A percentile compares a stretch with the other conserved stretches of the same genome.
phyloP scores from a whole-genome alignment of 345 rosid species.

The Citrus australasica region DNA sequence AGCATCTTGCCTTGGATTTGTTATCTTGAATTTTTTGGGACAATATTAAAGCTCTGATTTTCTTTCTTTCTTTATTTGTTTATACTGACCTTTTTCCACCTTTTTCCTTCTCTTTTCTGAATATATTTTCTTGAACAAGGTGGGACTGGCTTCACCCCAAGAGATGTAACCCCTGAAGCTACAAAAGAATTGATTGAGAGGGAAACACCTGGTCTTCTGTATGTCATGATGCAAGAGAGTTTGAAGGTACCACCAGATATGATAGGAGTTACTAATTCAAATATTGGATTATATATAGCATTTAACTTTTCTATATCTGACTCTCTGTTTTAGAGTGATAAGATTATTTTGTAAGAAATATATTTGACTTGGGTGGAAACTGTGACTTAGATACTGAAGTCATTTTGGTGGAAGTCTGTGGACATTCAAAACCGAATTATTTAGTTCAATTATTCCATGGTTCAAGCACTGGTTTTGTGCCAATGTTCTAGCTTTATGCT shows the following conservation, averaged over 20 bases:
- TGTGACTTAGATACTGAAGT: not conserved
- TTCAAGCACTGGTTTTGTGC: not conserved
- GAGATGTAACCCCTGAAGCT: constrained; percentile 98
- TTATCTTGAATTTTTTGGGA: not conserved
- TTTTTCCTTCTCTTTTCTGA: not conserved
- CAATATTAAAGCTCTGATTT: not conserved
- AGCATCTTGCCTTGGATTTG: constrained; percentile 10
- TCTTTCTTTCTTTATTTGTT: not conserved
- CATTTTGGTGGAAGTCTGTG: not conserved
- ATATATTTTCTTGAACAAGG: constrained; percentile 40
- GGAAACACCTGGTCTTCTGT: constrained; percentile 87
- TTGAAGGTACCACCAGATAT: constrained; percentile 53
- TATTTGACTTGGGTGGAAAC: not conserved
- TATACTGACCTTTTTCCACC: not conserved
- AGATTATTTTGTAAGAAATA: not conserved
- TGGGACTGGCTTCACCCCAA: constrained; percentile 92
- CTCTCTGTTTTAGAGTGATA: not conserved
- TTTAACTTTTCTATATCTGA: not conserved
- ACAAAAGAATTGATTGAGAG: constrained; percentile 77
- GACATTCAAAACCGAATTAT: not conserved
- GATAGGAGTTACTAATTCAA: not conserved
- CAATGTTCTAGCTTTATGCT: not conserved
- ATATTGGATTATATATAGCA: not conserved
- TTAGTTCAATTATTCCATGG: not conserved
- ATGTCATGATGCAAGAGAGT: constrained; percentile 96